Evolutionary conservation across 352 stramenopile species (phyloP), one percentile per base, ranked within the genome.

Genomic region (Blastocystis sp.): DNA sequence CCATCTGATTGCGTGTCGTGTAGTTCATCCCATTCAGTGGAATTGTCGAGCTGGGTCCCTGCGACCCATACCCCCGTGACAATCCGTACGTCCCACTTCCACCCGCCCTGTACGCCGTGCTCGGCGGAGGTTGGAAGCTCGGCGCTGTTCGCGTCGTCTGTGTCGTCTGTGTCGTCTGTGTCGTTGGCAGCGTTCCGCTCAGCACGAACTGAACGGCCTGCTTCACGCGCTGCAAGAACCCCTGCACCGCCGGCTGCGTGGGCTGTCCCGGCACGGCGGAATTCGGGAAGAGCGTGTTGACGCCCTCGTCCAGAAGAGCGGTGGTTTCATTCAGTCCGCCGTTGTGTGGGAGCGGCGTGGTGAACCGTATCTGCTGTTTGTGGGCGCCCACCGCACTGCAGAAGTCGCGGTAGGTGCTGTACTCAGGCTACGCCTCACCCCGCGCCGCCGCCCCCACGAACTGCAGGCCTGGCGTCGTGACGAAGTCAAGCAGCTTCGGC

Each of bases 391-490:
- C 53, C 14, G 66, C 66, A 14, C 56, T 69, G 34, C 66, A 28
- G 1, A 84, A 59, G 9, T 67, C 21, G 3, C 45, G 9, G 21
- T 67, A 69, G 19, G 48, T 70, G 2, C 10, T 7, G n/a, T 67
- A 67, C 11, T 84, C 74, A 2, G 56, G 52, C 74, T 84, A 70
- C 28, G 2, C 52, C 1, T 76, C 21, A 84, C 2, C 67, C 43
- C 40, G 53, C 41, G 19, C 19, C 4, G 45, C n/a, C 34, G 45
- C 1, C n/a, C 21, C 17, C 48, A 84, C 74, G 23, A 84, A 67
- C 10, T 69, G 23, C 52, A 84, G 43, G n/a, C 19, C 4, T 1
- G 23, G 38, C 23, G 74, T 28, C 43, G 41, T n/a, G 2, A 84
- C 53, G 45, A 84, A 84, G 2, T 17, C 7, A 17, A 59, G n/a